Base-by-base conservation (phyloP, 371 early-diverging fungal species). In the Parasitella parasitica region DNA sequence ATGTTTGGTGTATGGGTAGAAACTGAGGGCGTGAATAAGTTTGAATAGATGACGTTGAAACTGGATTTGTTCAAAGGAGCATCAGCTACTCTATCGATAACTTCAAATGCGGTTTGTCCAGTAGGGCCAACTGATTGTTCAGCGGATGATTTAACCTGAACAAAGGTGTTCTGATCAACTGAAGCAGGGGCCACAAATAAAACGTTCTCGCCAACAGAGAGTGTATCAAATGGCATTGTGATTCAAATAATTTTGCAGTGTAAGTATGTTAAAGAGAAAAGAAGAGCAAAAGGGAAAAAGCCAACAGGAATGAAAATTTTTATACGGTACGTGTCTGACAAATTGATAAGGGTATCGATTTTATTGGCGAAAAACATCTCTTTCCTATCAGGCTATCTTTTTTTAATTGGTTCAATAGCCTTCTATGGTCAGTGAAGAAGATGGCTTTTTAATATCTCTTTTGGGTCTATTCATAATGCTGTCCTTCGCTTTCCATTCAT, bases 401-500 rank as follows among this genome's bases (percentile, higher is more conserved):
- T 22, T n/a, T n/a, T n/a, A n/a, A 48, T 48, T 48, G 48, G 48
- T 43, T 63, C 64, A 70, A 34, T 75, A 76, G 28, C 73, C 70
- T 63, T 70, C 76, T 18, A 74, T 67, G 4, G 59, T 49, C 27
- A 74, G 57, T 18, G 50, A 50, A 48, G 70, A 73, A n/a, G 67
- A 55, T 27, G 73, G 72, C 26, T 27, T 27, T 52, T 70, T 66
- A 36, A 64, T 64, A 37, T 80, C 77, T 27, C 84, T 64, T 37
- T 71, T 54, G 0, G 85, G 82, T 28, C 82, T 64, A 12, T 77
- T 84, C 22, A 81, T 72, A 49, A 84, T 65, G 54, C 77, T 81
- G 43, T 82, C 78, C 12, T 66, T 77, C 11, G 82, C 82, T 60
- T 76, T 78, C 85, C 85, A 85, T 37, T 82, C 83, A 8, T 63